Evolutionary conservation across 1,284 basidiomycete species (phyloP).

Genomic region (Prillingera fragicola): DNA sequence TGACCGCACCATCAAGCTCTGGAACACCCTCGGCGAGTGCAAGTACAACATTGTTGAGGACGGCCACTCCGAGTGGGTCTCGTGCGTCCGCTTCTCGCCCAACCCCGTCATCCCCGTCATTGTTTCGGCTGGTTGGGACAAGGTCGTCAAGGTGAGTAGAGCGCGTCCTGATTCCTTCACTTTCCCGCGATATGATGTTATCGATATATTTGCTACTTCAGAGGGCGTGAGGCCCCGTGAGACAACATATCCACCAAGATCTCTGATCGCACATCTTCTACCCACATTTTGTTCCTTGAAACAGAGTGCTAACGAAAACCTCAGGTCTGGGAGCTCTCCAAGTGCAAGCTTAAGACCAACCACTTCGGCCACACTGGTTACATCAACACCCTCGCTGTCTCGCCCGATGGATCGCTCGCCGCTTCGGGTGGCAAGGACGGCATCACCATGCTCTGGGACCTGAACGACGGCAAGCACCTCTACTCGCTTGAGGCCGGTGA

Average conservation of each 20-base stretch:
- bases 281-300: constrained; percentile 3
- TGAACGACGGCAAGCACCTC: constrained; percentile 99
- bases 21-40: constrained; percentile 99
- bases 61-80: constrained; percentile 96
- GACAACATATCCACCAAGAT: constrained; percentile 69
- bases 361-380: constrained; percentile 99
- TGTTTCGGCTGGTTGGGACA: constrained; percentile 98
- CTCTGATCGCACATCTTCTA: constrained; percentile 53
- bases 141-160: constrained; percentile 96
- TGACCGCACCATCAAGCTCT: constrained; percentile 97
- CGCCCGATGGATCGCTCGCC: constrained; percentile 97
- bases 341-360: constrained; percentile 99
- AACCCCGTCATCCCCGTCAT: constrained; percentile 98
- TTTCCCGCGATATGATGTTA: constrained; percentile 51
- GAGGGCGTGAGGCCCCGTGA: constrained; percentile 64
- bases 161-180: too few species aligned
- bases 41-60: constrained; percentile 99
- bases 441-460: constrained; percentile 99
- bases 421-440: constrained; percentile 99
- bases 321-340: constrained; percentile 99
- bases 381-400: constrained; percentile 98
- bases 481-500: constrained; percentile 99
- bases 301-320: constrained; percentile 9
- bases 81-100: constrained; percentile 98
- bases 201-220: constrained; percentile 77